Conservation (phyloP, 129 eudicot species). For the Deinandra increscens region DNA sequence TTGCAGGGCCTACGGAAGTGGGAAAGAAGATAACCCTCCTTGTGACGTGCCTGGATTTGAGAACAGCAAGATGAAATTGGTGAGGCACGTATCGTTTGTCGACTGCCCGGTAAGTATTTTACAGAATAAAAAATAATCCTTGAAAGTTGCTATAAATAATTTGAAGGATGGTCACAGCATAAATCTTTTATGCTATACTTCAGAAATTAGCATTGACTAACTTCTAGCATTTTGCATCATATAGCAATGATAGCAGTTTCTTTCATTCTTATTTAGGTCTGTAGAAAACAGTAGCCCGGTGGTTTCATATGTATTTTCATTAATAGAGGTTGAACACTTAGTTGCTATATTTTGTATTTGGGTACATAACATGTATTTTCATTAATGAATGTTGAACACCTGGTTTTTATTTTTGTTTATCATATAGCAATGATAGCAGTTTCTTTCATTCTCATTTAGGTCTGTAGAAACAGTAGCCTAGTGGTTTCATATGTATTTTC, state of each 20-base stretch:
- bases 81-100: slow-evolving; percentile 92
- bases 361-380: too few species aligned
- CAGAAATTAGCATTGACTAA: neutral
- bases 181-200: neutral
- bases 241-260: neutral
- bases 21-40: slow-evolving; percentile 84
- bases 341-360: too few species aligned
- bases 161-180: neutral
- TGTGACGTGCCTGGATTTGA: slow-evolving; percentile 99
- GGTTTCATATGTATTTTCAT: too few species aligned
- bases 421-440: neutral
- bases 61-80: slow-evolving; percentile 79
- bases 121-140: neutral
- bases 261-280: neutral
- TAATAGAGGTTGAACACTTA: too few species aligned
- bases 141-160: neutral
- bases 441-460: neutral
- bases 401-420: too few species aligned
- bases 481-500: too few species aligned
- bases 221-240: neutral
- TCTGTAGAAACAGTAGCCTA: neutral
- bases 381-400: too few species aligned
- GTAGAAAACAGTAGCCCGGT: neutral
- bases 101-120: slow-evolving; percentile 79
- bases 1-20: slow-evolving; percentile 96